Evolutionary conservation across 805 yeast species (phyloP), one percentile per base, ranked within the genome.

Genomic region (Dipodascopsis uninucleata): DNA sequence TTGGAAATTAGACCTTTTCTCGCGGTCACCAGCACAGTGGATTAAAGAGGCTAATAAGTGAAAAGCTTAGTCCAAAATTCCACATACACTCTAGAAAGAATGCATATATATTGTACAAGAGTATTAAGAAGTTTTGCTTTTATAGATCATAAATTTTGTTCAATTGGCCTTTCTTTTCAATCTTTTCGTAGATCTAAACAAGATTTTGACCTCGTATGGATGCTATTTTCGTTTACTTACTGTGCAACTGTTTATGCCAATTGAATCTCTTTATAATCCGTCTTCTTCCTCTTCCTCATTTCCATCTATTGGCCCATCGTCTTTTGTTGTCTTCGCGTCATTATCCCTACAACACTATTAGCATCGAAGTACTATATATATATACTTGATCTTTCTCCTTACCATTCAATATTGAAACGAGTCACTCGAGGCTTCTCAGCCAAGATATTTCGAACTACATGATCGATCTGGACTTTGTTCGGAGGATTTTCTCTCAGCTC

Each of bases 391-490:
- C n/a, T n/a, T n/a, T 10, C 17, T 16, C 36, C 56, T 10, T 35
- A 60, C 99, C 99, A 93, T 2, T 88, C 94, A 44, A 93, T 93
- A 64, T 93, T 93, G 68, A 93, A 93, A 53, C 97, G 73, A 5
- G 99, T 93, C 31, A 93, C 98, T 56, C 97, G 75, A 33, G 99
- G 99, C 69, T 93, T 93, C 63, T 93, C 97, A 3, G 97, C 97
- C 46, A 93, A 71, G 28, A 93, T 85, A 65, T 90, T 93, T 61
- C 99, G 77, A 23, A 86, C 95, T 31, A 93, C 96, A 17, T 49
- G 50, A 6, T 52, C 55, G 38, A 51, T 44, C 36, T 52, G 56
- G 12, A 49, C 54, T 31, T 52, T 52, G 28, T 41, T 29, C 20
- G 56, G 55, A 5, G 51, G 51, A 26, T 52, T 49, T 61, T 88